Base-by-base conservation (phyloP, 140 eudicot genomes). In the Anethum foeniculum region DNA sequence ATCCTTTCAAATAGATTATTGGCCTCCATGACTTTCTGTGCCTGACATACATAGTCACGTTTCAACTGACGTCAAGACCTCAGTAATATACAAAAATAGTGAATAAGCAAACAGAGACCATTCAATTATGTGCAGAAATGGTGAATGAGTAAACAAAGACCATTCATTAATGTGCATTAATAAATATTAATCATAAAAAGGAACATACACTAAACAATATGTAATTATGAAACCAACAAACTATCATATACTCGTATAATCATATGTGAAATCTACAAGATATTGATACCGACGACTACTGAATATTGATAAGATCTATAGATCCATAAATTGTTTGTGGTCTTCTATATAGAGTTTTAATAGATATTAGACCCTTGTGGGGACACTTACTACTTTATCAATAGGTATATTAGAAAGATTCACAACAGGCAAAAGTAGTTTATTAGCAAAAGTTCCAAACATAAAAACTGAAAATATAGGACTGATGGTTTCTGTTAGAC, bases 1-100 rank as follows among this genome's bases (percentile, higher is more conserved):
- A 95, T 65, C 67, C 73, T 91, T 85, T 89, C 97, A 58, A 96
- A 91, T 62, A 95, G 85, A 79, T 91, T 92, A 87, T 95, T 92
- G 77, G 94, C 96, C 90, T 90, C 91, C 78, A 95, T 87, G 77
- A 95, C 93, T 88, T 95, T 97, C 74, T 81, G 87, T 86, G 99
- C 99, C 99, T 95, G 88, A 49, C 82, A 65, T 78, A 83, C 72
- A 69, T 64, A 77, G 47, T 56, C 52, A 76, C 67, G 32, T 65
- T 34, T 11, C 41, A 79, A 64, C 46, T 46, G 60, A 41, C 18
- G 18, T 1, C 21, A 65, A 18, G 72, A 28, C 11, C 72, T 0
- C 5, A 65, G 14, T 28, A 28, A 27, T 12, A 28, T 28, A 16
- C 6, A 15, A 30, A 28, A 65, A 28, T 23, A 41, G 39, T 28